A percentile compares a stretch with the other conserved stretches of the same genome.
Conservation (phyloP, 1,284 basidiomycete genomes). For the Sanghuangporus baumii region DNA sequence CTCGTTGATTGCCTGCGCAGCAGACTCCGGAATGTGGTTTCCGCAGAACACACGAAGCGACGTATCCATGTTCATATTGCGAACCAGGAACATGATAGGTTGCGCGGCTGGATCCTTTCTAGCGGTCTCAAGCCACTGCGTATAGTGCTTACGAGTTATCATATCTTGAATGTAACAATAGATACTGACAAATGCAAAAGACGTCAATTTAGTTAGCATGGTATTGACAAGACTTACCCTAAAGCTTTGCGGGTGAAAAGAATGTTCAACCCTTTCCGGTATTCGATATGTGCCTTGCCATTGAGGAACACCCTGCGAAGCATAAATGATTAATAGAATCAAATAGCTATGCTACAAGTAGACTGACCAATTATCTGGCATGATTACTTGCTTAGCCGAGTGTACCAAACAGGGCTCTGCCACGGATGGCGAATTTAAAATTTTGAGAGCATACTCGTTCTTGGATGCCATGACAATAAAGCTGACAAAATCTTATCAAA, state of each 20-base stretch:
- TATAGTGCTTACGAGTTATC: conserved; percentile 78
- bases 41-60: conserved; percentile 96
- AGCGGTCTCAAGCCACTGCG: conserved; percentile 61
- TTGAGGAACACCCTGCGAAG: conserved; percentile 86
- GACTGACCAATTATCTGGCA: conserved; percentile 85
- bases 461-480: conserved; percentile 96
- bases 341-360: neutral
- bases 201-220: neutral
- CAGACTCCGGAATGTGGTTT: conserved; percentile 78
- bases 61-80: conserved; percentile 96
- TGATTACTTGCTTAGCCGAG: conserved; percentile 86
- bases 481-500: conserved; percentile 35
- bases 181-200: conserved; percentile 44
- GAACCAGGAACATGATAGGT: conserved; percentile 86
- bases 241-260: conserved; percentile 95
- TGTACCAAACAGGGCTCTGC: conserved; percentile 94
- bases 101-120: conserved; percentile 45
- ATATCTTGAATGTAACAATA: conserved; percentile 87
- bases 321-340: neutral
- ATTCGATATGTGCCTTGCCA: conserved; percentile 92
- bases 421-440: conserved; percentile 84
- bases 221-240: conserved; percentile 44
- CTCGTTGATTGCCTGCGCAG: conserved; percentile 77
- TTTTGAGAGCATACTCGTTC: conserved; percentile 87
- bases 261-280: conserved; percentile 86